Conservation (phyloP, 305 asterid genomes). For the Solanum hybrid region DNA sequence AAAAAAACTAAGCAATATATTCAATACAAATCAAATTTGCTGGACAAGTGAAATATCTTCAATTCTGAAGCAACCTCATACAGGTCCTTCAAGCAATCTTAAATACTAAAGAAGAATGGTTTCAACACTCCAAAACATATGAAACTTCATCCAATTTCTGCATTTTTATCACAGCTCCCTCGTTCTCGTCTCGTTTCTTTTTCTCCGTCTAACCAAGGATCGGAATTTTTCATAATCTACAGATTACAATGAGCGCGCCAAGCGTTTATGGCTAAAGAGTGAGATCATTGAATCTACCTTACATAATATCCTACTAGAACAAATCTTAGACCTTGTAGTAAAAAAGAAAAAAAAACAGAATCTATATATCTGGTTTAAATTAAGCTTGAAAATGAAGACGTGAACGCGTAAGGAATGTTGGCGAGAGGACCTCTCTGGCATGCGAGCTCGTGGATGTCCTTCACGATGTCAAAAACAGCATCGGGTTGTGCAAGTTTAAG, state of each 20-base stretch:
- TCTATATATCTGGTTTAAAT: constrained; percentile 19
- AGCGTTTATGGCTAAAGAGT: neutral
- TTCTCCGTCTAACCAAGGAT: neutral
- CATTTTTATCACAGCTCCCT: neutral
- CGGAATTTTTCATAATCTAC: neutral
- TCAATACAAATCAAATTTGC: neutral
- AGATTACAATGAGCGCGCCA: neutral
- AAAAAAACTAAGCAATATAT: neutral
- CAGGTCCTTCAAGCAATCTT: neutral
- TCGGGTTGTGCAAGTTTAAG: constrained; percentile 71
- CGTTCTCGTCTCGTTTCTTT: neutral
- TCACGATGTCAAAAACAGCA: constrained; percentile 91
- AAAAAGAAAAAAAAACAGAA: neutral
- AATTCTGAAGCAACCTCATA: neutral
- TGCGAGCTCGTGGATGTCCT: constrained; percentile 87
- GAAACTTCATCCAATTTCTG: neutral
- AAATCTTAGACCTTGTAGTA: neutral
- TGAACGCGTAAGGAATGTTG: constrained; percentile 59
- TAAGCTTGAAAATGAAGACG: constrained; percentile 75
- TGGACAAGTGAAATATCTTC: neutral
- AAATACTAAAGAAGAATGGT: neutral
- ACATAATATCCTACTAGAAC: neutral
- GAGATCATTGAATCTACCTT: neutral
- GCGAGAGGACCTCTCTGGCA: constrained; percentile 69
- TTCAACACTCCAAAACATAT: neutral